Conservation (phyloP, 257 asterid genomes). For the Pogostemon cablin region DNA sequence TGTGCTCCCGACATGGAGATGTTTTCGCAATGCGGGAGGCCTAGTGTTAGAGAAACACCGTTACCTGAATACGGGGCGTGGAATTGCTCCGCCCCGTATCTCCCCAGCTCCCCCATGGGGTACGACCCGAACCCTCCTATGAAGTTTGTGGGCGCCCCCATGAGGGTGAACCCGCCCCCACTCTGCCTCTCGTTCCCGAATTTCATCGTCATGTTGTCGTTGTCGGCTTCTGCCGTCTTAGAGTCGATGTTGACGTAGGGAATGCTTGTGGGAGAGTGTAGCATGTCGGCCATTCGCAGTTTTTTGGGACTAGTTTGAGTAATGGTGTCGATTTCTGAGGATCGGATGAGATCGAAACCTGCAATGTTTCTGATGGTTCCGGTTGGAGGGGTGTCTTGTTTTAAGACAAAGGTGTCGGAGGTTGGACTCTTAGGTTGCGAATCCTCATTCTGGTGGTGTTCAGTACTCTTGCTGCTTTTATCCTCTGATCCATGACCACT, state of each 20-base stretch:
- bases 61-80: constrained; percentile 68
- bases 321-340: constrained; percentile 62
- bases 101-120: constrained; percentile 71
- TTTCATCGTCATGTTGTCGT: constrained; percentile 51
- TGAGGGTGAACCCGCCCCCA: constrained; percentile 62
- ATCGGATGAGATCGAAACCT: constrained; percentile 63
- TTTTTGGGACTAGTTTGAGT: constrained; percentile 77
- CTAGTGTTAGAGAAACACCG: constrained; percentile 84
- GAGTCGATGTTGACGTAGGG: constrained; percentile 38
- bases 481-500: constrained; percentile 50
- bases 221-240: constrained; percentile 40
- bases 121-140: constrained; percentile 85
- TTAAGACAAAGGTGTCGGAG: constrained; percentile 37
- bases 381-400: constrained; percentile 19
- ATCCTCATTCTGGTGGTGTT: constrained; percentile 51
- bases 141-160: constrained; percentile 87
- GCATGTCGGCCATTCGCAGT: constrained; percentile 52
- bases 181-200: constrained; percentile 59
- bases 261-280: constrained; percentile 29
- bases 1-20: constrained; percentile 58
- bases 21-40: constrained; percentile 85
- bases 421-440: constrained; percentile 48
- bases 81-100: constrained; percentile 71
- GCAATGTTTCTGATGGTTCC: constrained; percentile 41
- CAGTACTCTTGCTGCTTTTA: constrained; percentile 39